A percentile compares a stretch with the other conserved stretches of the same genome.
phyloP scores from a whole-genome alignment of 1,139 yeast genomes.

The Hanseniaspora uvarum region DNA sequence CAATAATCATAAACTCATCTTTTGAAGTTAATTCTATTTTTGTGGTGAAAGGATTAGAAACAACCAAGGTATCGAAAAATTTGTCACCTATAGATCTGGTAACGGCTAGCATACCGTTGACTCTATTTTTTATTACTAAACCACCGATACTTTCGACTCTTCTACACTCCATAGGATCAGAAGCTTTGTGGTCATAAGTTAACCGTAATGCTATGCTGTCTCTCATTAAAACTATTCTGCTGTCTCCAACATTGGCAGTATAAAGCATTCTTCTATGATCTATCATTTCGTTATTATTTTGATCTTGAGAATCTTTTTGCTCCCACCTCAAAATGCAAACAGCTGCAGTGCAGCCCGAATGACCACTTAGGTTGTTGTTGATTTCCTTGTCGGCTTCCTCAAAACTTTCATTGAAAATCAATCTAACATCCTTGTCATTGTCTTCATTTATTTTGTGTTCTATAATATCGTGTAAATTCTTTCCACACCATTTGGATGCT shows the following conservation, averaged over 20 bases:
- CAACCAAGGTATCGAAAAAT: constrained; percentile 79
- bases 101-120: constrained; percentile 90
- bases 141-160: constrained; percentile 78
- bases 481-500: constrained; percentile 93
- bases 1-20: constrained; percentile 74
- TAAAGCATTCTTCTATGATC: constrained; percentile 62
- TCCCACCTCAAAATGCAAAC: constrained; percentile 91
- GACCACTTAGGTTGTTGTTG: constrained; percentile 46
- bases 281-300: constrained; percentile 19
- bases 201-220: constrained; percentile 64
- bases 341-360: constrained; percentile 90
- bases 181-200: constrained; percentile 90
- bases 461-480: constrained; percentile 51
- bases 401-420: constrained; percentile 51
- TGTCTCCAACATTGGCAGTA: constrained; percentile 94
- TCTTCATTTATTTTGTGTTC: constrained; percentile 27
- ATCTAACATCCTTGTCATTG: constrained; percentile 40
- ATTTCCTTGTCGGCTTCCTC: constrained; percentile 64
- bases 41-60: constrained; percentile 88
- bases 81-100: constrained; percentile 92
- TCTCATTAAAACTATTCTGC: constrained; percentile 70
- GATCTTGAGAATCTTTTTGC: constrained; percentile 19
- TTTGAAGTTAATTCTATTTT: constrained; percentile 54
- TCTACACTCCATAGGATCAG: constrained; percentile 65
- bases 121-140: constrained; percentile 76